Conservation (phyloP, 1,284 basidiomycete genomes). For the Leccinum variabile region DNA sequence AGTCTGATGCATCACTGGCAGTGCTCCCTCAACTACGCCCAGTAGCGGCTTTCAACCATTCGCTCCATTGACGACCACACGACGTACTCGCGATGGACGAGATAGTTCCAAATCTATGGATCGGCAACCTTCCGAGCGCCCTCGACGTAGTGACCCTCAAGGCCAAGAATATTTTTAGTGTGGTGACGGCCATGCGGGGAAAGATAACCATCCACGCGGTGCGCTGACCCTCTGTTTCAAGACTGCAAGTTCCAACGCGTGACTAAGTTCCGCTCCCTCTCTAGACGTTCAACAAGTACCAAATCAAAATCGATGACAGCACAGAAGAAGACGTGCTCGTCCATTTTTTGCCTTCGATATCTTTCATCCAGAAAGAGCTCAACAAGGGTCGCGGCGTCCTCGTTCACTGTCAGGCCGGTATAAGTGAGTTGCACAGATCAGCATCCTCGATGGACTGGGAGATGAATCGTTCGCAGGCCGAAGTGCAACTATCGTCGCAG, state of each 20-base stretch:
- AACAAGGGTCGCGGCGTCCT: slow-evolving; percentile 74
- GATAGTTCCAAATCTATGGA: slow-evolving; percentile 63
- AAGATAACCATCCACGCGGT: slow-evolving; percentile 66
- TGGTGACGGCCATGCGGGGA: slow-evolving; percentile 72
- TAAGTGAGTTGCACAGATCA: slow-evolving; percentile 58
- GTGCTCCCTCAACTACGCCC: neutral
- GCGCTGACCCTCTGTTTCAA: slow-evolving; percentile 17
- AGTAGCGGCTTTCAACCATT: neutral
- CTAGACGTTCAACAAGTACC: slow-evolving; percentile 65
- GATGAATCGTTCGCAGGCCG: slow-evolving; percentile 50
- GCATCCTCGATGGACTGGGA: neutral
- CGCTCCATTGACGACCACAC: neutral
- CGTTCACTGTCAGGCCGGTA: slow-evolving; percentile 85
- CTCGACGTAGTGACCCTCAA: slow-evolving; percentile 54
- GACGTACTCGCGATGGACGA: slow-evolving; percentile 42
- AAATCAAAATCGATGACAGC: slow-evolving; percentile 72
- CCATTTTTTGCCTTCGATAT: slow-evolving; percentile 74
- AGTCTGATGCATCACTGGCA: slow-evolving; percentile 3
- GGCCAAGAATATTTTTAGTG: slow-evolving; percentile 63
- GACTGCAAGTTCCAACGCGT: neutral
- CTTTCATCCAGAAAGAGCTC: slow-evolving; percentile 77
- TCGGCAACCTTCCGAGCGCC: slow-evolving; percentile 60
- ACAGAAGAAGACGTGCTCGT: slow-evolving; percentile 71
- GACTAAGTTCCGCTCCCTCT: neutral
- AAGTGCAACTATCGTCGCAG: slow-evolving; percentile 78